phyloP scores from a whole-genome alignment of 164 flowering plant genomes.

The Magnolia kwangsiensis region DNA sequence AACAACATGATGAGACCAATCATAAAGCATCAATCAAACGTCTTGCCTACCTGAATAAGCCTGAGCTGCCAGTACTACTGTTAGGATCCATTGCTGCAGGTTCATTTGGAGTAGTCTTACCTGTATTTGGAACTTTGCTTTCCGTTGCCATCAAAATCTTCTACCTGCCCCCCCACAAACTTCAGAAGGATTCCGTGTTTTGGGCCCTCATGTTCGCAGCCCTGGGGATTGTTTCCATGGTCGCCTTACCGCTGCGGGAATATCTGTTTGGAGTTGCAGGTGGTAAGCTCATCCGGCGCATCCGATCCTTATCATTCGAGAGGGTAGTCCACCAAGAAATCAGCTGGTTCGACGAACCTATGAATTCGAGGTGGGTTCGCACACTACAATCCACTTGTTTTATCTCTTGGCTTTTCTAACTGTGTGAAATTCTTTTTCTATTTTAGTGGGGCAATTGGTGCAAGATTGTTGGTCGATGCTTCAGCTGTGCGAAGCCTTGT shows the following conservation, averaged over 20 bases:
- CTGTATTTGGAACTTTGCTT: slow-evolving; percentile 49
- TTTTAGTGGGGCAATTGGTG: slow-evolving; percentile 45
- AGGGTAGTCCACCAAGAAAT: slow-evolving; percentile 64
- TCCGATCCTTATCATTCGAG: slow-evolving; percentile 52
- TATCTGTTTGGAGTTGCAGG: slow-evolving; percentile 68
- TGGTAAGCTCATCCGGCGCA: slow-evolving; percentile 48
- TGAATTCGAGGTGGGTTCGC: slow-evolving; percentile 49
- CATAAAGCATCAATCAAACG: slow-evolving; percentile 29
- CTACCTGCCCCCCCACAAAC: slow-evolving; percentile 36
- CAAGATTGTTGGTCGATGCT: slow-evolving; percentile 36
- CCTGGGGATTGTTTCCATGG: slow-evolving; percentile 24
- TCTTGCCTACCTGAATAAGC: slow-evolving; percentile 49
- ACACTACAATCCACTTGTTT: neutral
- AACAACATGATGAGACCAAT: neutral
- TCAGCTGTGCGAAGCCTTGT: slow-evolving; percentile 31
- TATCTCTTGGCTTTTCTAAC: neutral
- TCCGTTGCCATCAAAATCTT: slow-evolving; percentile 47
- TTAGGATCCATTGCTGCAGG: slow-evolving; percentile 47
- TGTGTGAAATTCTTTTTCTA: slow-evolving; percentile 15
- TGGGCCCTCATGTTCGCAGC: slow-evolving; percentile 47
- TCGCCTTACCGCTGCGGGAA: slow-evolving; percentile 40
- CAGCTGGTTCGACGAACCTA: slow-evolving; percentile 68
- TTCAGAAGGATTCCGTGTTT: slow-evolving; percentile 35
- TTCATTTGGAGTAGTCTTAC: slow-evolving; percentile 43
- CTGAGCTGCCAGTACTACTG: slow-evolving; percentile 49